Percentiles rank a stretch among this genome's conserved stretches.
Evolutionary conservation across 345 rosid genomes (phyloP).

Genomic region (Laguncularia racemosa): DNA sequence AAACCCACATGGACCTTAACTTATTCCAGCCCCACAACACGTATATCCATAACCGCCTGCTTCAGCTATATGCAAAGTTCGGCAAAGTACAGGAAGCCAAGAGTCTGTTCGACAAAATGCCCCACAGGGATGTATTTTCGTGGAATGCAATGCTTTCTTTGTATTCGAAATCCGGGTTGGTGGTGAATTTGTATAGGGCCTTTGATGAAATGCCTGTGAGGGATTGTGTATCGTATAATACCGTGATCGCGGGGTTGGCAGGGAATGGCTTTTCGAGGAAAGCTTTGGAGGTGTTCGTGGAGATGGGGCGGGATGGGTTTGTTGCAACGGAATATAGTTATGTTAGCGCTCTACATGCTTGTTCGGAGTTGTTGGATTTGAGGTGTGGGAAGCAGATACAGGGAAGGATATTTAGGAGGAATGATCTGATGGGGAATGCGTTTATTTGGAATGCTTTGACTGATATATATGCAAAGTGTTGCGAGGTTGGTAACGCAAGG

Average conservation of each 20-base stretch:
- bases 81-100: slow-evolving; percentile 27
- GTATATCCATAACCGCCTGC: slow-evolving; percentile 48
- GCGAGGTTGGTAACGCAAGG: slow-evolving; percentile 36
- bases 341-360: slow-evolving; percentile 46
- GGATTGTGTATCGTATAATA: slow-evolving; percentile 51
- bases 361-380: slow-evolving; percentile 37
- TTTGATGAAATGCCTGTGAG: slow-evolving; percentile 36
- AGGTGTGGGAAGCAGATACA: slow-evolving; percentile 49
- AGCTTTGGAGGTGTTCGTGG: slow-evolving; percentile 30
- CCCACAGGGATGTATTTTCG: slow-evolving; percentile 34
- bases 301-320: slow-evolving; percentile 30
- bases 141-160: slow-evolving; percentile 56
- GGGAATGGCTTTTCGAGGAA: slow-evolving; percentile 22
- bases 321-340: slow-evolving; percentile 37
- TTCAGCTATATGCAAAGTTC: slow-evolving; percentile 33
- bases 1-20: slow-evolving; percentile 45
- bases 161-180: slow-evolving; percentile 26
- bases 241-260: slow-evolving; percentile 34
- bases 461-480: slow-evolving; percentile 50
- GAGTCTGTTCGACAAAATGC: slow-evolving; percentile 51
- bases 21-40: slow-evolving; percentile 25
- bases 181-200: slow-evolving; percentile 27
- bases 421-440: slow-evolving; percentile 21
- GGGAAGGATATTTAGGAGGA: slow-evolving; percentile 28
- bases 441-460: slow-evolving; percentile 49